phyloP scores from a whole-genome alignment of 768 basidiomycete species.

The Gymnopilus junonius region DNA sequence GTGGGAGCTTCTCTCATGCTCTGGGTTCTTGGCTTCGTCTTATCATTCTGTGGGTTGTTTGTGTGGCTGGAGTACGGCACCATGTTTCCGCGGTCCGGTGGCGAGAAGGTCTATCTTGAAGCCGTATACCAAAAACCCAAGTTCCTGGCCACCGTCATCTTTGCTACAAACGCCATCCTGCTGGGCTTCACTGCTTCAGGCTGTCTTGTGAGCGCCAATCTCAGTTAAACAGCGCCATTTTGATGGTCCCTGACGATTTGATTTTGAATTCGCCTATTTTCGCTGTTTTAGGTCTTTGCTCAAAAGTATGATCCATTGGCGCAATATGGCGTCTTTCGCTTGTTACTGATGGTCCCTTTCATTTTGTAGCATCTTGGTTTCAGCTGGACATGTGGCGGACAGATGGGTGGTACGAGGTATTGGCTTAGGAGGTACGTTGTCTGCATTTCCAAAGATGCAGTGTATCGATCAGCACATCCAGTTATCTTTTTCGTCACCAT shows the following conservation, averaged over 20 bases:
- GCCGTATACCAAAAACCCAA: conserved; percentile 52
- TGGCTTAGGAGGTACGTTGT: conserved; percentile 51
- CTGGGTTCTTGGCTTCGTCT: conserved; percentile 63
- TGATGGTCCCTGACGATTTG: background rate
- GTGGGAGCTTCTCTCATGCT: conserved; percentile 65
- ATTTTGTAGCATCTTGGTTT: conserved; percentile 49
- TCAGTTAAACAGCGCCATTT: conserved; percentile 17
- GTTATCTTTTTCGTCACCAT: conserved; percentile 55
- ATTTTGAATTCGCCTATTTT: background rate
- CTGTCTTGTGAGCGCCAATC: conserved; percentile 50
- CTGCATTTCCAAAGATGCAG: background rate
- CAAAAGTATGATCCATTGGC: conserved; percentile 26
- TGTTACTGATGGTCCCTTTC: background rate
- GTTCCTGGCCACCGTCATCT: conserved; percentile 52
- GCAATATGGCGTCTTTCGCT: background rate
- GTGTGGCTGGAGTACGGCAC: conserved; percentile 69
- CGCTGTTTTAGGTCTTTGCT: conserved; percentile 30
- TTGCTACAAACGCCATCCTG: conserved; percentile 51
- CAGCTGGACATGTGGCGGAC: conserved; percentile 41
- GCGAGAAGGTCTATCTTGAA: conserved; percentile 68
- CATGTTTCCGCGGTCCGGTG: conserved; percentile 66
- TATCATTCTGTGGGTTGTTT: conserved; percentile 63
- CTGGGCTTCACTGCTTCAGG: conserved; percentile 40
- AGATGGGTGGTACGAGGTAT: conserved; percentile 62
- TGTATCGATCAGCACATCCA: conserved; percentile 17